phyloP scores from a whole-genome alignment of 2,329 filamentous ascomycete genomes.

The Epichloe sp. region DNA sequence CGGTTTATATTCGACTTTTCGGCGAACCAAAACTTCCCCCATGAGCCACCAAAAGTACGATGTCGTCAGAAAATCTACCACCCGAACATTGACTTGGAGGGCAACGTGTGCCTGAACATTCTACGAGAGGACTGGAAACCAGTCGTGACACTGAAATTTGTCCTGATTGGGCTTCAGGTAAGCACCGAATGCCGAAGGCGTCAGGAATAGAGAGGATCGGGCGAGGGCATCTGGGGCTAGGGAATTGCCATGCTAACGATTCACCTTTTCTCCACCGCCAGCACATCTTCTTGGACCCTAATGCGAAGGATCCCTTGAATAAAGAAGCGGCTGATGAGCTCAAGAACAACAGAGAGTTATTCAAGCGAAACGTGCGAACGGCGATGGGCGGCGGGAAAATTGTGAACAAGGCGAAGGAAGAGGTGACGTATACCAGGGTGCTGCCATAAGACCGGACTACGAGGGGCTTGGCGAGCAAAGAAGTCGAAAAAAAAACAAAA shows the following conservation, averaged over 20 bases:
- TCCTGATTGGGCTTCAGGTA: constrained; percentile 87
- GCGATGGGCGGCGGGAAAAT: constrained; percentile 74
- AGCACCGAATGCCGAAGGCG: not conserved
- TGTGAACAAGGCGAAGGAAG: constrained; percentile 27
- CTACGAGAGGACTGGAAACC: constrained; percentile 98
- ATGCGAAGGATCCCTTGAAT: constrained; percentile 93
- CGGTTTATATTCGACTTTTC: constrained; percentile 81
- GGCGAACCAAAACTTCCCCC: constrained; percentile 91
- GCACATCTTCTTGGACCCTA: constrained; percentile 96
- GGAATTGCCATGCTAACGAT: constrained; percentile 9
- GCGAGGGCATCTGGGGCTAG: not conserved
- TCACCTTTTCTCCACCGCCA: constrained; percentile 22
- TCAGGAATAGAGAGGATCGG: not conserved
- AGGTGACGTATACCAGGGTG: constrained; percentile 65
- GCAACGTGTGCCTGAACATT: constrained; percentile 97
- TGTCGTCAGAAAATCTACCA: constrained; percentile 99
- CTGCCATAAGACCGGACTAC: constrained; percentile 37
- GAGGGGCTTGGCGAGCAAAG: not conserved
- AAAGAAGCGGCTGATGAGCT: constrained; percentile 95
- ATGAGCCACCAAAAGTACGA: constrained; percentile 94
- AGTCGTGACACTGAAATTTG: constrained; percentile 88
- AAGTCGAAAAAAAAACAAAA: not conserved
- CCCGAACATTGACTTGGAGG: constrained; percentile 94
- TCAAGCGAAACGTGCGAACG: constrained; percentile 78
- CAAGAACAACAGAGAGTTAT: constrained; percentile 69